Evolutionary conservation across 2,329 filamentous ascomycete genomes (phyloP), one percentile per base, ranked within the genome.

Genomic region (Ophiostoma fasciatum): DNA sequence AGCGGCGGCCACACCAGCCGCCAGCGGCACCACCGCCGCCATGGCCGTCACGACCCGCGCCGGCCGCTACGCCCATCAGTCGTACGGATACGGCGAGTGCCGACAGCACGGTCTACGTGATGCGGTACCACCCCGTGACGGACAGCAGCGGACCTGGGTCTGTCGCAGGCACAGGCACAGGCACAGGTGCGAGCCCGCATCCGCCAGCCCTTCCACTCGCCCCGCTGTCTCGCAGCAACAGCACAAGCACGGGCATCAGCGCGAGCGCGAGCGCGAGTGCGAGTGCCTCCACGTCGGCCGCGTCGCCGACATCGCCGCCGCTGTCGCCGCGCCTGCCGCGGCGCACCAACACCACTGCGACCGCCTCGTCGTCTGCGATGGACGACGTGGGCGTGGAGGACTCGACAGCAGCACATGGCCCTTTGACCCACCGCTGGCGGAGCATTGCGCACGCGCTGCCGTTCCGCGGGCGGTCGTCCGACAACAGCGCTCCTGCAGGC

Each of bases 1-100:
- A n/a, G n/a, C n/a, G n/a, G n/a, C n/a, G n/a, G n/a, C n/a, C n/a
- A n/a, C n/a, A n/a, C n/a, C n/a, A n/a, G n/a, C n/a, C n/a, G n/a
- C n/a, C n/a, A 25, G 11, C 23, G 11, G 10, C 8, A 25, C 13
- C 23, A 9, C 23, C 23, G 11, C 4, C 3, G 0, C 47, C 66
- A 10, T 68, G 68, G 74, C 62, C 72, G 39, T 51, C 68, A 42
- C 56, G 71, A n/a, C 71, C 71, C 28, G 55, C 63, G 6, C 62
- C 67, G 25, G 63, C 64, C 22, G 61, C 62, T 3, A 75, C 71
- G 0, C 71, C 72, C 0, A 51, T 74, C 29, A 77, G 71, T 47
- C 61, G 72, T 42, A 71, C 71, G 14, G 72, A 78, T 41, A 76
- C 73, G 2, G 64, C 69, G 14, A 77, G 72, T 46, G 72, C 70